Evolutionary conservation across 768 basidiomycete species (phyloP).

Genomic region (Boletus rufocinnamomeus): DNA sequence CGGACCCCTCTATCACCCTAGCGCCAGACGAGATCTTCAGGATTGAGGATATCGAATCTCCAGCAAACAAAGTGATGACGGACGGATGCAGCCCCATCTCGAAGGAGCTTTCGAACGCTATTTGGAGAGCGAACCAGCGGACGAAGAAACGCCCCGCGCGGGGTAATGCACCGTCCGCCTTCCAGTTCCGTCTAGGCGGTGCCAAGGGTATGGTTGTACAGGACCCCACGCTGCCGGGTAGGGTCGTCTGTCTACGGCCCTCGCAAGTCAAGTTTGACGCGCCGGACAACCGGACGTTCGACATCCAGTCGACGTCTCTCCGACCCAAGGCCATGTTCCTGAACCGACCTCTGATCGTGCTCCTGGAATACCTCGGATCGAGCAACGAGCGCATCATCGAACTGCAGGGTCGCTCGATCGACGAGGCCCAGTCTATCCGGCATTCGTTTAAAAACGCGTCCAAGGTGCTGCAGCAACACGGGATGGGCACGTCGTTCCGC

Average conservation of each 20-base stretch:
- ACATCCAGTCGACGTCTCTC: constrained; percentile 49
- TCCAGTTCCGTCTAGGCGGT: constrained; percentile 48
- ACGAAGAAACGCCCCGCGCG: constrained; percentile 27
- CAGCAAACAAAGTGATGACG: constrained; percentile 41
- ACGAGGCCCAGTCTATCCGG: constrained; percentile 38
- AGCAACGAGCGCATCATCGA: constrained; percentile 34
- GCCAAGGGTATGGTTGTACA: constrained; percentile 51
- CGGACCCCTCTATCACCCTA: constrained; percentile 47
- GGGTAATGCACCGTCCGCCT: constrained; percentile 39
- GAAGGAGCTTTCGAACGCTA: constrained; percentile 33
- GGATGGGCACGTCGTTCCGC: constrained; percentile 47
- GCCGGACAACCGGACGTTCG: constrained; percentile 39
- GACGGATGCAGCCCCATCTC: constrained; percentile 56
- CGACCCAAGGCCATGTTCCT: constrained; percentile 46
- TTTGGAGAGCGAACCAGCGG: constrained; percentile 40
- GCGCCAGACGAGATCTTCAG: constrained; percentile 35
- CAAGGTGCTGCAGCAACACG: constrained; percentile 44
- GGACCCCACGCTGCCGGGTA: constrained; percentile 40
- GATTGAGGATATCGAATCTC: constrained; percentile 36
- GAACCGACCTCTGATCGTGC: constrained; percentile 50
- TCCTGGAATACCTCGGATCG: constrained; percentile 50
- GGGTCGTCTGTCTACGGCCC: constrained; percentile 41
- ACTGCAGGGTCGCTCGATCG: constrained; percentile 42
- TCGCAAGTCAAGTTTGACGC: constrained; percentile 53
- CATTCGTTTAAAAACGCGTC: constrained; percentile 39